A percentile compares a stretch with the other conserved stretches of the same genome.
phyloP scores from a whole-genome alignment of 805 yeast genomes.

The Isabelozyma rhagii region DNA sequence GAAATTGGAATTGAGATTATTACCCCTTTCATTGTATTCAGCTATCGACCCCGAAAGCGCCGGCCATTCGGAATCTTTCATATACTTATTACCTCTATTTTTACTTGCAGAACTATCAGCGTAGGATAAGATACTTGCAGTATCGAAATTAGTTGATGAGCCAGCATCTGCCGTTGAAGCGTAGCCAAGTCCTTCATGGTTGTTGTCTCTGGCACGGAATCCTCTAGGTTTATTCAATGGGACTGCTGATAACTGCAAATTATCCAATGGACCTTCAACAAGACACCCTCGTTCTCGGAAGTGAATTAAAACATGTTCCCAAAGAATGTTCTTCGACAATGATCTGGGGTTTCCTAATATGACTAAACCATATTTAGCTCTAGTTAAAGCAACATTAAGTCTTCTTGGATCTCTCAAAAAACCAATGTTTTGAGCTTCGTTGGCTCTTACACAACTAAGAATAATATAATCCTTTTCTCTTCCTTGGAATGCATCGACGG shows the following conservation, averaged over 20 bases:
- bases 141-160: slow-evolving; percentile 17
- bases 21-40: slow-evolving; percentile 7
- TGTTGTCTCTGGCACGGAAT: slow-evolving; percentile 19
- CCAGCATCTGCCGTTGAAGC: slow-evolving; percentile 1
- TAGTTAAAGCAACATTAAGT: slow-evolving; percentile 42
- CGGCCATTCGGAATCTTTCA: slow-evolving; percentile 22
- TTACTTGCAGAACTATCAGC: slow-evolving; percentile 5
- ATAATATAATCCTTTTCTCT: slow-evolving; percentile 43
- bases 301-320: slow-evolving; percentile 76
- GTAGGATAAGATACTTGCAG: slow-evolving; percentile 25
- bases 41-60: slow-evolving; percentile 12
- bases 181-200: not conserved
- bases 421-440: slow-evolving; percentile 38
- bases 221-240: slow-evolving; percentile 33
- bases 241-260: slow-evolving; percentile 68
- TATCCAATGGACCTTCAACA: slow-evolving; percentile 86
- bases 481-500: slow-evolving; percentile 44
- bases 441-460: slow-evolving; percentile 43
- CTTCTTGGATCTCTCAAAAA: slow-evolving; percentile 43
- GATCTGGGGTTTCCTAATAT: slow-evolving; percentile 84
- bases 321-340: slow-evolving; percentile 63
- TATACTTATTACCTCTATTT: not conserved
- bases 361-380: slow-evolving; percentile 42
- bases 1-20: slow-evolving; percentile 27
- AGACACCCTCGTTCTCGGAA: slow-evolving; percentile 82